Evolutionary conservation across 2,329 filamentous ascomycete genomes (phyloP).

Genomic region (Lachnum nothofagi): DNA sequence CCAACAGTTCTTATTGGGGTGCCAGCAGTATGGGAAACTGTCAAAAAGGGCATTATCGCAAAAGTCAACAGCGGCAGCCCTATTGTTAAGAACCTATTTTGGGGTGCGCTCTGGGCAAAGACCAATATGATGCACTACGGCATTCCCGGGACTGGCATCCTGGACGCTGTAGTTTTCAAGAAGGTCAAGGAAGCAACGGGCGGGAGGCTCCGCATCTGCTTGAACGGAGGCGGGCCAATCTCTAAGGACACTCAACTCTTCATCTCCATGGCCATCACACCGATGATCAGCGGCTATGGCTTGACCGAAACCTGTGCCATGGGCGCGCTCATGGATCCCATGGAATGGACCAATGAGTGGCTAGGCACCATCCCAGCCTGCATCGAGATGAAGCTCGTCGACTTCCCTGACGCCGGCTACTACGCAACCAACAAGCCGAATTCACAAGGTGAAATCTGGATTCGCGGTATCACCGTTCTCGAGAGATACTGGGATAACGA

Average conservation of each 20-base stretch:
- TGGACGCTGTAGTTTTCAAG: slow-evolving; percentile 84
- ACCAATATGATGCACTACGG: slow-evolving; percentile 52
- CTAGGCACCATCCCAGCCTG: slow-evolving; percentile 74
- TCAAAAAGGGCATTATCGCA: slow-evolving; percentile 84
- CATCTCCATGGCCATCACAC: slow-evolving; percentile 84
- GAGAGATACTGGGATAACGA: slow-evolving; percentile 79
- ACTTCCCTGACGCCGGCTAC: slow-evolving; percentile 86
- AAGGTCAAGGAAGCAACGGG: slow-evolving; percentile 89
- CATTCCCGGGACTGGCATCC: slow-evolving; percentile 60
- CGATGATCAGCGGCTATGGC: slow-evolving; percentile 92
- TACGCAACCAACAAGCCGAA: slow-evolving; percentile 59
- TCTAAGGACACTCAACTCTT: slow-evolving; percentile 84
- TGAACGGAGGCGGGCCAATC: slow-evolving; percentile 92
- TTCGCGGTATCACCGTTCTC: slow-evolving; percentile 72
- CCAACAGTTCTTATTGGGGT: slow-evolving; percentile 91
- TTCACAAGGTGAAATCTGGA: slow-evolving; percentile 88
- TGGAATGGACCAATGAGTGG: slow-evolving; percentile 73
- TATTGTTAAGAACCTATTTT: slow-evolving; percentile 75
- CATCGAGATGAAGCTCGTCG: slow-evolving; percentile 86
- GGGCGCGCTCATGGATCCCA: slow-evolving; percentile 74
- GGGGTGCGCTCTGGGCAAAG: slow-evolving; percentile 57
- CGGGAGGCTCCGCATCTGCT: slow-evolving; percentile 77
- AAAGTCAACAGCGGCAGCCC: slow-evolving; percentile 63
- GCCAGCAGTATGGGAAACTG: slow-evolving; percentile 93
- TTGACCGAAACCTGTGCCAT: slow-evolving; percentile 88